Evolutionary conservation across 2,329 filamentous ascomycete species (phyloP).

Genomic region (Penicillium hordei): DNA sequence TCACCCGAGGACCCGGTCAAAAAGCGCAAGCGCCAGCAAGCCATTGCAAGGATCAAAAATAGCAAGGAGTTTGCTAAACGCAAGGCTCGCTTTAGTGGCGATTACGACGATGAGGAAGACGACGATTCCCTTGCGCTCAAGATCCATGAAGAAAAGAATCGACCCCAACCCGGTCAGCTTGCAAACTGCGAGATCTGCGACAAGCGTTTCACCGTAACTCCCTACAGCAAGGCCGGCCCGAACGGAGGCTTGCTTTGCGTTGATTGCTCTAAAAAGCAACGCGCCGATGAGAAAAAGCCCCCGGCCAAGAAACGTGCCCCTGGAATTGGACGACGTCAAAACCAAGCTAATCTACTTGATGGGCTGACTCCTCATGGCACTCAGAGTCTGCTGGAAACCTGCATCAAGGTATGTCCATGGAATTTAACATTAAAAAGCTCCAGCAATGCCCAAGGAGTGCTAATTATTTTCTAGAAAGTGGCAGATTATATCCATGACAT

Average conservation of each 20-base stretch:
- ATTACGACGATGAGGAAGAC: slow-evolving; percentile 49
- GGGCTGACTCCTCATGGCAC: slow-evolving; percentile 54
- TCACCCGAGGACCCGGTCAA: slow-evolving; percentile 44
- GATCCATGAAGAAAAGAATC: slow-evolving; percentile 57
- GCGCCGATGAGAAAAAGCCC: slow-evolving; percentile 61
- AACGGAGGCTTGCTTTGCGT: slow-evolving; percentile 83
- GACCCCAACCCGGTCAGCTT: slow-evolving; percentile 75
- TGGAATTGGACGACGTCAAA: slow-evolving; percentile 67
- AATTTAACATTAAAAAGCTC: not conserved
- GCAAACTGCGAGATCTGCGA: slow-evolving; percentile 83
- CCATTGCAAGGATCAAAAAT: slow-evolving; percentile 50
- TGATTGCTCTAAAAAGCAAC: slow-evolving; percentile 73
- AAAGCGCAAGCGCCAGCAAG: slow-evolving; percentile 58
- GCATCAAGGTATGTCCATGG: slow-evolving; percentile 51
- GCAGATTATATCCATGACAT: slow-evolving; percentile 63
- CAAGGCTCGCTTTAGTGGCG: slow-evolving; percentile 44
- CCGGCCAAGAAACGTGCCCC: slow-evolving; percentile 56
- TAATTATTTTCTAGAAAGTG: slow-evolving; percentile 50
- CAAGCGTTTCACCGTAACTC: slow-evolving; percentile 88
- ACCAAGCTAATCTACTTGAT: slow-evolving; percentile 82
- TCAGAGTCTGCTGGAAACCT: slow-evolving; percentile 53
- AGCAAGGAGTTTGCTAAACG: slow-evolving; percentile 51
- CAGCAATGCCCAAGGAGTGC: not conserved
- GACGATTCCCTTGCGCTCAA: slow-evolving; percentile 46
- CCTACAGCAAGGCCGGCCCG: slow-evolving; percentile 79